Evolutionary conservation across 2,329 filamentous ascomycete species (phyloP).

Genomic region (Hymenoscyphus linearis): DNA sequence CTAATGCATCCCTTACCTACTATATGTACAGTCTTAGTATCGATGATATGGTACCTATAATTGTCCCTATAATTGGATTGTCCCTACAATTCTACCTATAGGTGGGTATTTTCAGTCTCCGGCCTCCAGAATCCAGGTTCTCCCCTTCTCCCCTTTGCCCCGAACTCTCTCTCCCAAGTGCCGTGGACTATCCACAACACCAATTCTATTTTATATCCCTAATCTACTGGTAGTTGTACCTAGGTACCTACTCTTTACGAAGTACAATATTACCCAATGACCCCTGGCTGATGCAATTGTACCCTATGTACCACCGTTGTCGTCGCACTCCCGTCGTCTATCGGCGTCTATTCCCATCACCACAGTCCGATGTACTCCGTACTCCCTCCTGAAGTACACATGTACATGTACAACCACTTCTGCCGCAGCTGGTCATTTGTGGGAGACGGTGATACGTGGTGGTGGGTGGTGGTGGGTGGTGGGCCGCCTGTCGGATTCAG

Average conservation of each 20-base stretch:
- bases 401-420: background rate
- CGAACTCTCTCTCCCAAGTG: background rate
- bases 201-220: background rate
- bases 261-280: background rate
- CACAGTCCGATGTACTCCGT: background rate
- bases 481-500: background rate
- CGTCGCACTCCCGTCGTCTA: background rate
- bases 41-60: too few species aligned
- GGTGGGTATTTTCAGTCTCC: too few species aligned
- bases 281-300: background rate
- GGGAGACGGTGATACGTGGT: too few species aligned
- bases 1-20: background rate
- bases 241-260: background rate
- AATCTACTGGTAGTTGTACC: too few species aligned
- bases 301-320: background rate
- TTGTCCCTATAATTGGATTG: too few species aligned
- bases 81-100: too few species aligned
- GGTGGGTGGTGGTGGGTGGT: too few species aligned
- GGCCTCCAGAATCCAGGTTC: too few species aligned
- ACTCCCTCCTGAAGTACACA: background rate
- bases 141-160: background rate
- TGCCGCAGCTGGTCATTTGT: background rate
- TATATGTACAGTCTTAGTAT: too few species aligned
- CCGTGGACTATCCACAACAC: background rate
- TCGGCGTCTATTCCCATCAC: background rate